Base-by-base conservation (phyloP, 495 filamentous ascomycete species). In the Neurospora pannonica region DNA sequence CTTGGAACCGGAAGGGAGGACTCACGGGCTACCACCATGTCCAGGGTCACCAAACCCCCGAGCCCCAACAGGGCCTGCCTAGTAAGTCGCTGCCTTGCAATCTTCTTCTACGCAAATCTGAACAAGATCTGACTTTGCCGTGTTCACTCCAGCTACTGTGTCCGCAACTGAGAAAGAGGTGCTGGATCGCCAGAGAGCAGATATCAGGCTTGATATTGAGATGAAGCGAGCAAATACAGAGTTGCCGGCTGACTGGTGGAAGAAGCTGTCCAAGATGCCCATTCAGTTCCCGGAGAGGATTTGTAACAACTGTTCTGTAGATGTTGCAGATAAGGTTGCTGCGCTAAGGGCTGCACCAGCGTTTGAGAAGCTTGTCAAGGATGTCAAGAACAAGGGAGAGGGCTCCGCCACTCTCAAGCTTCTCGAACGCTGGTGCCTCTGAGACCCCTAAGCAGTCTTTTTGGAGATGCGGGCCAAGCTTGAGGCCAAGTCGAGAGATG, bases 151-250 rank as follows among this genome's bases (percentile, higher is more conserved):
- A 19, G 40, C 15, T 39, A 39, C 38, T 38, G 38, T 36, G 34
- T 36, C 34, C 34, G 34, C 34, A 36, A 36, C 34, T 36, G 34
- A 36, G 34, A 72, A 11, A 69, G 28, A 34, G 5, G 76, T 78
- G 19, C 19, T 74, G 40, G 80, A 78, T 8, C 73, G 74, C 28
- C 78, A 79, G 34, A 72, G 69, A 24, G 80, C 79, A 2, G 77
- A 80, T 62, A 71, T 60, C 6, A 76, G 80, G 28, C 75, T 81
- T 7, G 76, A 77, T 8, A 73, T 81, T 24, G 80, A 81, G 40
- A 46, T 79, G 73, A 74, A 74, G 37, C 71, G 79, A 6, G 72
- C 28, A 7, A 54, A 71, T 15, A 76, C 38, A 77, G 76, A 78
- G 69, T 74, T 40, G 13, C 38, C 13, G 4, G 38, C 38, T 40